phyloP scores from a whole-genome alignment of 208 protist species.

The Trypanosoma boissoni region DNA sequence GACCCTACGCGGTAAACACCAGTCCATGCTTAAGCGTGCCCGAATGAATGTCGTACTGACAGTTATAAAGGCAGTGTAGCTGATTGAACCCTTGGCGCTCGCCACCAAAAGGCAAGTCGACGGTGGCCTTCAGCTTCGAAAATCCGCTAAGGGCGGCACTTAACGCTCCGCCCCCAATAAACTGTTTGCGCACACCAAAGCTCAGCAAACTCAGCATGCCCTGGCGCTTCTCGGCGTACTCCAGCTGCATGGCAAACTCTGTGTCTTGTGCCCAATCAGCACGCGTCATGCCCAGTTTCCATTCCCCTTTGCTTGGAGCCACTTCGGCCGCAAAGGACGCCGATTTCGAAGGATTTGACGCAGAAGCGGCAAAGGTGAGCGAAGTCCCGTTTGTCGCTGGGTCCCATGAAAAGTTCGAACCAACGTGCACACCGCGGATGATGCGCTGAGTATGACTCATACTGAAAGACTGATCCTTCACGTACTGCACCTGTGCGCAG shows the following conservation, averaged over 20 bases:
- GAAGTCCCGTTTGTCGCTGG: slow-evolving; percentile 52
- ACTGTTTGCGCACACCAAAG: slow-evolving; percentile 60
- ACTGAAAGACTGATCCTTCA: slow-evolving; percentile 76
- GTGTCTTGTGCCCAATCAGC: slow-evolving; percentile 67
- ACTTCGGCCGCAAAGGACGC: slow-evolving; percentile 57
- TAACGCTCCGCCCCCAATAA: slow-evolving; percentile 69
- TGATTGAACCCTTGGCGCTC: slow-evolving; percentile 69
- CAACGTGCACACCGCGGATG: slow-evolving; percentile 78
- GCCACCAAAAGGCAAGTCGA: slow-evolving; percentile 84
- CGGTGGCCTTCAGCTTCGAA: slow-evolving; percentile 50
- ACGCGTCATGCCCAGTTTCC: slow-evolving; percentile 66
- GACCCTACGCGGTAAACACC: slow-evolving; percentile 59
- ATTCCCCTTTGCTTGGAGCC: slow-evolving; percentile 72
- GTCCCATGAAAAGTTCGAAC: slow-evolving; percentile 67
- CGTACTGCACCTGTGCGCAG: slow-evolving; percentile 83
- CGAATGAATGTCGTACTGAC: slow-evolving; percentile 76
- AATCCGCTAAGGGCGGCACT: slow-evolving; percentile 57
- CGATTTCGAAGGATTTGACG: slow-evolving; percentile 63
- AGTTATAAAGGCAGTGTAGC: slow-evolving; percentile 56
- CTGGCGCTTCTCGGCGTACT: slow-evolving; percentile 65
- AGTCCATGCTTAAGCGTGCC: slow-evolving; percentile 79
- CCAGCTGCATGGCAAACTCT: slow-evolving; percentile 70
- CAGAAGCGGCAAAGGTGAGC: slow-evolving; percentile 60
- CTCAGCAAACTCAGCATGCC: slow-evolving; percentile 62
- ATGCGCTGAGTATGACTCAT: slow-evolving; percentile 80